Evolutionary conservation across 1,139 yeast genomes (phyloP).

Genomic region (Hemisphaericaspora subhashii): DNA sequence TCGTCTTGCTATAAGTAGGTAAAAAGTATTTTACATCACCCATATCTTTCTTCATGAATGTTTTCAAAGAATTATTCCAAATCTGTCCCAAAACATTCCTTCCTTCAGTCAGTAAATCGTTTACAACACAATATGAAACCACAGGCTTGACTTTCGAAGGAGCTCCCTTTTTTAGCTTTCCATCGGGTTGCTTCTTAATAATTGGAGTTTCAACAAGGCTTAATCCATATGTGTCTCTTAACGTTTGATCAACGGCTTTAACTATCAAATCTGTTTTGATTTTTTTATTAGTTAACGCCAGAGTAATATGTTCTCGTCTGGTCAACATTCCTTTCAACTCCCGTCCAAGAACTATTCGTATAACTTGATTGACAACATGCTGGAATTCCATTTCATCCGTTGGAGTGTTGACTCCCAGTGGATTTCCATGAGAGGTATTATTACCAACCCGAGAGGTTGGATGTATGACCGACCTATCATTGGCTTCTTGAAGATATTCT

Average conservation of each 20-base stretch:
- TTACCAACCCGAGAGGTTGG: no score
- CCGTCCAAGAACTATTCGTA: conserved; percentile 25
- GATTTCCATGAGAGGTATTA: not conserved
- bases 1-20: conserved; percentile 12
- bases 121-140: conserved; percentile 21
- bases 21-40: conserved; percentile 20
- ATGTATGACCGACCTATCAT: not conserved
- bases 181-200: conserved; percentile 9
- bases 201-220: conserved; percentile 23
- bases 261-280: conserved; percentile 20
- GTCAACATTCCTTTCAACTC: conserved; percentile 27
- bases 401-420: not conserved
- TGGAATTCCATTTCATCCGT: conserved; percentile 9
- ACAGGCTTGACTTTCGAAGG: conserved; percentile 10
- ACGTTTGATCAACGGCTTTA: conserved; percentile 17
- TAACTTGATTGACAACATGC: conserved; percentile 19
- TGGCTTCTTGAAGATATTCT: not conserved
- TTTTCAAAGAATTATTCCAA: conserved; percentile 16
- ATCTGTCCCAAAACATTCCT: conserved; percentile 23
- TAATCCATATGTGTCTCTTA: conserved; percentile 33
- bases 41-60: conserved; percentile 7
- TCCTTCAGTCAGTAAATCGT: conserved; percentile 21
- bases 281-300: conserved; percentile 13
- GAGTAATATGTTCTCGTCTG: conserved; percentile 27
- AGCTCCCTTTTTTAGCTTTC: conserved; percentile 9